These are phyloP conservation scores for Silene noctiflora DNA, from an alignment of 179 eudicot genomes.

Conservation along the genomic window DNA sequence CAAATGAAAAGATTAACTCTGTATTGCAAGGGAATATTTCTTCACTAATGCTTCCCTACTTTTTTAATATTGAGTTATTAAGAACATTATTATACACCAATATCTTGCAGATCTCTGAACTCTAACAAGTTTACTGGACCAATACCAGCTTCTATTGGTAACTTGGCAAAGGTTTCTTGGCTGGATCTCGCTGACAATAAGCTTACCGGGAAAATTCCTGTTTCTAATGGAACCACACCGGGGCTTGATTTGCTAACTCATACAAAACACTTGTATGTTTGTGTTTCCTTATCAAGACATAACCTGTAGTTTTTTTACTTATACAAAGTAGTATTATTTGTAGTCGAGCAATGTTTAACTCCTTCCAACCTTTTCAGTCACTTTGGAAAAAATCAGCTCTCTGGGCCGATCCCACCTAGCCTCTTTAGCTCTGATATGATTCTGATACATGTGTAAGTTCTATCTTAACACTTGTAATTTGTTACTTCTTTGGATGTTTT, in stretches of 20 bases:
- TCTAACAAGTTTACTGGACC: conserved; percentile 58
- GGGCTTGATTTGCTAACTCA: conserved; percentile 42
- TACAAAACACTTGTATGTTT: conserved; percentile 47
- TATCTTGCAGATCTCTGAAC: conserved; percentile 56
- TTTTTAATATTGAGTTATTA: too few relatives aligned
- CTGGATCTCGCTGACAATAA: conserved; percentile 47
- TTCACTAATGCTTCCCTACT: too few relatives aligned
- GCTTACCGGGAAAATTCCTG: conserved; percentile 46
- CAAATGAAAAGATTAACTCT: too few relatives aligned
- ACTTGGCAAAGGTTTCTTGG: conserved; percentile 36
- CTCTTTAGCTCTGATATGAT: conserved; percentile 38
- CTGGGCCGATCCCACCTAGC: conserved; percentile 36
- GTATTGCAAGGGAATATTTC: too few relatives aligned
- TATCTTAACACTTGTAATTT: conserved; percentile 25
- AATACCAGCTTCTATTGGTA: conserved; percentile 56
- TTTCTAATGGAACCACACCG: conserved; percentile 41
- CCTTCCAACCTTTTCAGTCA: conserved; percentile 28
- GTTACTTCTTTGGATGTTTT: background rate
- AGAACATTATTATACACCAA: too few relatives aligned
- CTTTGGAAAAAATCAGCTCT: conserved; percentile 41
- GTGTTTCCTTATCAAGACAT: background rate
- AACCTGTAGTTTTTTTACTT: background rate
- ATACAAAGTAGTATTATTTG: too few relatives aligned
- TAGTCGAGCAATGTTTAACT: conserved; percentile 9
- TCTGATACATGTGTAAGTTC: conserved; percentile 45